These are phyloP conservation scores for Aureobasidium mangrovei DNA, from an alignment of 2,329 filamentous ascomycete species.

Conservation along the genomic window DNA sequence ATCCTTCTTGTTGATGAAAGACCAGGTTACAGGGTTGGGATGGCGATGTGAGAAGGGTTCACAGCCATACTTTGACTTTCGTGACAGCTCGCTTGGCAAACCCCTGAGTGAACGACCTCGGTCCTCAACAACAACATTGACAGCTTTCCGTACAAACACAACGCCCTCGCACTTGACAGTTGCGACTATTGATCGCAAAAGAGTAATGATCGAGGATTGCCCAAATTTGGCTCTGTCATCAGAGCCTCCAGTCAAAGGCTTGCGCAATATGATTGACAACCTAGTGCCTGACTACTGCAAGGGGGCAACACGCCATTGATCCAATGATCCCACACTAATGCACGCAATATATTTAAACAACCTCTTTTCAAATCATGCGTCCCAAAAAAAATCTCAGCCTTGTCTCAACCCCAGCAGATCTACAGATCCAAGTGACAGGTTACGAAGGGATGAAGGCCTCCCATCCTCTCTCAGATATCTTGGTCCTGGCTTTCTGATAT, in stretches of 20 bases:
- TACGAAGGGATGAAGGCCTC: background rate
- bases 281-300: slow-evolving; percentile 3
- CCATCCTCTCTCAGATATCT: background rate
- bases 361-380: slow-evolving; percentile 9
- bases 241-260: slow-evolving; percentile 1
- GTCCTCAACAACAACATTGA: background rate
- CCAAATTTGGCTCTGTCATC: background rate
- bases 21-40: background rate
- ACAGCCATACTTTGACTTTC: background rate
- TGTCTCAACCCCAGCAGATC: slow-evolving; percentile 4
- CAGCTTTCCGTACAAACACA: background rate
- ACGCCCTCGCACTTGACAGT: slow-evolving; percentile 1
- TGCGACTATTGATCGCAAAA: slow-evolving; percentile 2
- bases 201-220: background rate
- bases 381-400: slow-evolving; percentile 3
- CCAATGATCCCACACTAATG: background rate
- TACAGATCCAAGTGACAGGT: slow-evolving; percentile 1
- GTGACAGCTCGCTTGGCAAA: slow-evolving; percentile 9
- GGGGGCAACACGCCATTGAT: background rate
- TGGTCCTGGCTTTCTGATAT: background rate
- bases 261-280: slow-evolving; percentile 7
- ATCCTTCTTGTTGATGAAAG: background rate
- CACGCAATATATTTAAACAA: slow-evolving; percentile 8
- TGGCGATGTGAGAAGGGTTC: background rate
- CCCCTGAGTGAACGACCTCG: background rate